Evolutionary conservation across 139 green algal genomes (phyloP), one percentile per base, ranked within the genome.

Genomic region (Chlamydomonas urium): DNA sequence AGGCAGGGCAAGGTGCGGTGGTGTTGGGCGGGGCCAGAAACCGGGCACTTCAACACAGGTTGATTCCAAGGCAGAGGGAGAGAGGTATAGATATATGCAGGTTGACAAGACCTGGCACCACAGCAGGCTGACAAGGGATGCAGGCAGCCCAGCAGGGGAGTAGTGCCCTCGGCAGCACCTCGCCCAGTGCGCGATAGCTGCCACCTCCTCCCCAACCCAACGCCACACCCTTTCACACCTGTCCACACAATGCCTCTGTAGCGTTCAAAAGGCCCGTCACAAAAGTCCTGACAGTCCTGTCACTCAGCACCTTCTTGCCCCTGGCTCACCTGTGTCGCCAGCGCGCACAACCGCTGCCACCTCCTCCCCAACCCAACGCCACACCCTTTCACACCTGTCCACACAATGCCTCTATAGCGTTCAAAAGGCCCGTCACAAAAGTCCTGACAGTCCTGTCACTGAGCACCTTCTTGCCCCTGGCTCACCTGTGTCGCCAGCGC

Each of bases 81-180:
- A n/a, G n/a, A n/a, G n/a, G n/a, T n/a, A n/a, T n/a, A n/a, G n/a
- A n/a, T n/a, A n/a, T 48, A 8, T 48, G 70, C 14, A 89, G 58
- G 21, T 26, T 48, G 47, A 76, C 65, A 2, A 79, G 47, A 23
- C 80, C 47, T 76, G 65, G 3, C 28, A 67, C 88, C 88, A 93
- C 26, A 88, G 45, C 26, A 76, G n/a, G 4, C 14, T 38, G 23
- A 8, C 93, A 65, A n/a, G 66, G 48, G 0, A 78, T n/a, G 33
- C 77, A 81, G 5, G 75, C 76, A 10, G 69, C 32, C 47, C 70
- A 74, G 28, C 81, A 86, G 2, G 92, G 73, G 10, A 90, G 53
- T 66, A 93, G 60, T 0, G 82, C 83, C 3, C 86, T 75, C 78
- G 94, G 88, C 38, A 93, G 53, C 6, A 63, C 19, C 17, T 14